These are phyloP conservation scores for Penicillium macrosclerotiorum DNA, from an alignment of 495 filamentous ascomycete species.

Conservation along the genomic window DNA sequence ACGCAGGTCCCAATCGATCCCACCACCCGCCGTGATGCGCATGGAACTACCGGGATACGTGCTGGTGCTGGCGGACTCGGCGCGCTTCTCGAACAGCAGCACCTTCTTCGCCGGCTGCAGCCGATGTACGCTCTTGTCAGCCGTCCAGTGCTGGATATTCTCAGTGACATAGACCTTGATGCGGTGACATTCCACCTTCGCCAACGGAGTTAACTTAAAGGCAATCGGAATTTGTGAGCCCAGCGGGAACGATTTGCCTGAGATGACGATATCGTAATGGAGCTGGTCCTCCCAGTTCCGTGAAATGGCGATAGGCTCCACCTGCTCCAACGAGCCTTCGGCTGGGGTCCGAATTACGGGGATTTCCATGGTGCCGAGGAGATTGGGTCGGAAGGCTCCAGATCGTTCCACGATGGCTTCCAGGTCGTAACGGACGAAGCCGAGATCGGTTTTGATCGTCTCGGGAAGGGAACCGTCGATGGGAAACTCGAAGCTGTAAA, in stretches of 20 bases:
- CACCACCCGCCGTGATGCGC: constrained; percentile 77
- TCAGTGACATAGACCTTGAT: constrained; percentile 96
- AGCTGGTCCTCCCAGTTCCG: constrained; percentile 97
- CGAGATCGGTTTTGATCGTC: constrained; percentile 86
- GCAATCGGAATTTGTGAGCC: constrained; percentile 93
- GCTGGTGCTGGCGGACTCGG: constrained; percentile 74
- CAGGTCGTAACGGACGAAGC: constrained; percentile 83
- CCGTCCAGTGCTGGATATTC: constrained; percentile 89
- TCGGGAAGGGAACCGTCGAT: constrained; percentile 91
- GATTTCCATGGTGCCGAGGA: constrained; percentile 82
- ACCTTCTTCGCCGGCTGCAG: constrained; percentile 84
- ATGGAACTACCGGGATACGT: constrained; percentile 79
- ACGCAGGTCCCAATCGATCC: constrained; percentile 63
- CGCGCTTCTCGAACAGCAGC: constrained; percentile 84
- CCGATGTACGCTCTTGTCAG: constrained; percentile 82
- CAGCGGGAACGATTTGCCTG: constrained; percentile 95
- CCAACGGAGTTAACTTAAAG: constrained; percentile 93
- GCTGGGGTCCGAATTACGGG: constrained; percentile 83
- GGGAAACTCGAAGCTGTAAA: constrained; percentile 93
- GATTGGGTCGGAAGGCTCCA: constrained; percentile 88
- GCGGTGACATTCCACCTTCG: constrained; percentile 94
- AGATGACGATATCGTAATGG: constrained; percentile 98
- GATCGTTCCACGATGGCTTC: constrained; percentile 86
- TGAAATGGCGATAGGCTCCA: constrained; percentile 96
- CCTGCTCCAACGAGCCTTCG: constrained; percentile 87